Evolutionary conservation across 2,329 filamentous ascomycete species (phyloP).

Genomic region (Botryosphaeria dothidea): DNA sequence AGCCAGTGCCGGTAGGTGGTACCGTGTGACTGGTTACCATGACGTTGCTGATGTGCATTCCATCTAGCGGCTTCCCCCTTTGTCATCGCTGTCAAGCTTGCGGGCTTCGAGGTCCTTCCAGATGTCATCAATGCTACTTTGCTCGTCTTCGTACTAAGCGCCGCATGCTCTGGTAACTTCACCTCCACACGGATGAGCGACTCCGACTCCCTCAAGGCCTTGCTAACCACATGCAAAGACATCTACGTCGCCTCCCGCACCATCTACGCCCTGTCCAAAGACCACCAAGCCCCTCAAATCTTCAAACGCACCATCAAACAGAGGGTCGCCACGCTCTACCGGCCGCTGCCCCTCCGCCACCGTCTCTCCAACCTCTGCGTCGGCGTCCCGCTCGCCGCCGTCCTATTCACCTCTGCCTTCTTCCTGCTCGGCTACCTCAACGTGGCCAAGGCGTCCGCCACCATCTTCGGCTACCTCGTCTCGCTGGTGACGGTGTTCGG

Average conservation of each 20-base stretch:
- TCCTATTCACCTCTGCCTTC: conserved; percentile 40
- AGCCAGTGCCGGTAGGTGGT: neutral
- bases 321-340: neutral
- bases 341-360: neutral
- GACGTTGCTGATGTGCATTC: conserved; percentile 49
- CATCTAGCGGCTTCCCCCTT: conserved; percentile 58
- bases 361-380: neutral
- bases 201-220: too few species aligned
- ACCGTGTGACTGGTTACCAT: neutral
- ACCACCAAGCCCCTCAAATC: conserved; percentile 42
- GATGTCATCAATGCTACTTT: conserved; percentile 75
- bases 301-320: conserved; percentile 37
- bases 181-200: too few species aligned
- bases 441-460: conserved; percentile 35
- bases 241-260: conserved; percentile 45
- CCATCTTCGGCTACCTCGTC: conserved; percentile 47
- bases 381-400: conserved; percentile 41
- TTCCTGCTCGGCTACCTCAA: conserved; percentile 45
- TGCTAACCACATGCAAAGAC: neutral
- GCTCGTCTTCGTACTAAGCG: conserved; percentile 74
- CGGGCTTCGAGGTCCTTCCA: conserved; percentile 46
- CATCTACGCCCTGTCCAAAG: conserved; percentile 43
- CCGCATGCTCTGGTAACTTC: conserved; percentile 46
- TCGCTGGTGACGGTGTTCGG: conserved; percentile 47
- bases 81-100: conserved; percentile 47